These are phyloP conservation scores for Paracoccidioides brasiliensis DNA, from an alignment of 2,329 filamentous ascomycete species.

Conservation along the genomic window DNA sequence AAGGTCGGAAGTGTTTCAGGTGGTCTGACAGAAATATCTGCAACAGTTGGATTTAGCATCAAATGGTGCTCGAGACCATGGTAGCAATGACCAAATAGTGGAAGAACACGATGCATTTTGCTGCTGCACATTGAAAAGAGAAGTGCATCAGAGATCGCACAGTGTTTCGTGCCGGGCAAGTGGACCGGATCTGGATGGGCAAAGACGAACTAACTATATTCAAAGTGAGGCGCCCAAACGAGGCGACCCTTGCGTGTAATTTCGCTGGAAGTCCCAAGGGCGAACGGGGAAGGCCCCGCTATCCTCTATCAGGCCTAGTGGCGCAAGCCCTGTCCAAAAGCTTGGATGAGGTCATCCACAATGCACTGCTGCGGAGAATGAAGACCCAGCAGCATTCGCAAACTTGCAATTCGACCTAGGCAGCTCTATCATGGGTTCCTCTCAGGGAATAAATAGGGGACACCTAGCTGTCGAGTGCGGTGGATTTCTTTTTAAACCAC, in stretches of 20 bases:
- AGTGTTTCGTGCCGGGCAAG: background rate
- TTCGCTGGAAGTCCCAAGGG: background rate
- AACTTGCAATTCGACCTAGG: background rate
- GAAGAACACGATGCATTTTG: slow-evolving; percentile 2
- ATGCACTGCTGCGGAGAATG: background rate
- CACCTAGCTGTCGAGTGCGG: background rate
- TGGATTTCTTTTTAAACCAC: background rate
- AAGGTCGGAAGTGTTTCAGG: background rate
- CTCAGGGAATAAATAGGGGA: background rate
- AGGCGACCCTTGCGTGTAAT: background rate
- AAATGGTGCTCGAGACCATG: background rate
- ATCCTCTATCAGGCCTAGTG: background rate
- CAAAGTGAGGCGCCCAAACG: slow-evolving; percentile 1
- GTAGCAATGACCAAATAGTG: background rate
- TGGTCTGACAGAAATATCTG: slow-evolving; percentile 1
- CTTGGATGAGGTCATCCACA: background rate
- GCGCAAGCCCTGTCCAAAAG: background rate
- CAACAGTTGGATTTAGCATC: background rate
- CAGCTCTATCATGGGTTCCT: background rate
- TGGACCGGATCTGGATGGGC: background rate
- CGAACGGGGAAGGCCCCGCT: background rate
- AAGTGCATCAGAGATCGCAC: background rate
- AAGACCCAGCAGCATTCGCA: background rate
- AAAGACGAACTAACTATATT: background rate
- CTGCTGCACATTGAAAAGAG: background rate